Evolutionary conservation across 371 early-diverging fungal genomes (phyloP), one percentile per base, ranked within the genome.

Genomic region (Chytridium lagenaria): DNA sequence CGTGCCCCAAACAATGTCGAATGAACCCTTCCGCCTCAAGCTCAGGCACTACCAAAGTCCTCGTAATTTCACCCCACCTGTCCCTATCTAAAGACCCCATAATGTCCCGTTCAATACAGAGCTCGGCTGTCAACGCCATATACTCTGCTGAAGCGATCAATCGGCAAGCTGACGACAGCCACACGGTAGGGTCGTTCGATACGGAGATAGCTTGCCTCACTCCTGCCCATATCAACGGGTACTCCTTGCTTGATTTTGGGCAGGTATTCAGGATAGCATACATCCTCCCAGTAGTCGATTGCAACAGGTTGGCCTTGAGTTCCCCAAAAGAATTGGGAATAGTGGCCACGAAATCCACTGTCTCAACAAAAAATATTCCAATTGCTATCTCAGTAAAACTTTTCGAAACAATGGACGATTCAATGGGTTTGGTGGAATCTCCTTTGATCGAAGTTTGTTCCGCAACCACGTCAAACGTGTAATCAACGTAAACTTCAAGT

Each of bases 61-160:
- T 63, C 22, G 59, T 38, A 2, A 73, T 63, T 3, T 55, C 28
- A 15, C 30, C 37, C 81, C 77, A 83, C 19, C 30, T 23, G 0
- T n/a, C 37, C 2, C 51, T 28, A 28, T 63, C 31, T 3, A 19
- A 37, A 10, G 12, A 1, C 1, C 36, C 67, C 31, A 12, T 19
- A 3, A 59, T 1, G 28, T 64, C 67, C 7, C 74, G 2, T 33
- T 73, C 74, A 49, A 83, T 81, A 38, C 72, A 69, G 31, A 37
- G 31, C 68, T 83, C 84, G 12, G 57, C 51, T 15, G 79, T 33
- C 5, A 77, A 50, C 0, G 84, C 78, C 81, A 81, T 78, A 33
- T 78, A 71, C 67, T 81, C 84, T 3, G 73, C 66, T 15, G 78
- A 76, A 1, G 78, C 65, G 23, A 80, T 34, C 0, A 23, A 34